phyloP scores from a whole-genome alignment of 1,284 basidiomycete species.

The Gomphus bonarii region DNA sequence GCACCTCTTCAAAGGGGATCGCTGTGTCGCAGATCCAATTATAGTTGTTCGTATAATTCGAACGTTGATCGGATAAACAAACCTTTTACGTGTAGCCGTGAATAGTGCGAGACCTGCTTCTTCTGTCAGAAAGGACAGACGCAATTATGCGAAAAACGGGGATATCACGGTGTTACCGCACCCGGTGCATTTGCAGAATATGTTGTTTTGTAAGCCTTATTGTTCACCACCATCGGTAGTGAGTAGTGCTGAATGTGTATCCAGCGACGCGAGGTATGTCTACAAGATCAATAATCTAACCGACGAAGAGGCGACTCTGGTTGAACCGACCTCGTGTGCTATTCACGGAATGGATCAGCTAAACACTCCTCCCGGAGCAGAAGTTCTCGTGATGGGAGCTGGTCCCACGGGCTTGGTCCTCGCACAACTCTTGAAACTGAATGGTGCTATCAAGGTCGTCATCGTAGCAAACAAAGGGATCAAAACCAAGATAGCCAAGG shows the following conservation, averaged over 20 bases:
- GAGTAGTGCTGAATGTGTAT: neutral
- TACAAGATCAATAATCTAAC: constrained; percentile 52
- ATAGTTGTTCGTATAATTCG: constrained; percentile 24
- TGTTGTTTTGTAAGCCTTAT: constrained; percentile 33
- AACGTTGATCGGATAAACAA: neutral
- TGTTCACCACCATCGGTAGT: neutral
- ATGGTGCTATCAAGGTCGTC: constrained; percentile 39
- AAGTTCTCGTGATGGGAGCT: constrained; percentile 43
- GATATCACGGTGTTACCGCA: constrained; percentile 39
- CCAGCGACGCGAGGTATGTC: constrained; percentile 31
- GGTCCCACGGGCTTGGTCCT: constrained; percentile 33
- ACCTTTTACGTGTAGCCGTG: too few relatives aligned
- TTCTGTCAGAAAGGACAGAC: constrained; percentile 45
- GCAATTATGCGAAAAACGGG: constrained; percentile 48
- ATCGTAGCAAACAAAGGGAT: constrained; percentile 46
- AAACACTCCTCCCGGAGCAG: constrained; percentile 40
- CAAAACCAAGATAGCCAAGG: constrained; percentile 49
- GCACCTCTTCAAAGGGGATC: constrained; percentile 43
- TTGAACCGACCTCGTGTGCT: constrained; percentile 54
- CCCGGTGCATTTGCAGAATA: constrained; percentile 53
- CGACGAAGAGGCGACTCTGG: constrained; percentile 48
- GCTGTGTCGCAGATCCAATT: constrained; percentile 46
- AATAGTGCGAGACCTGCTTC: constrained; percentile 46
- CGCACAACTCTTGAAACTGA: constrained; percentile 48
- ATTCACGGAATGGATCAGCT: constrained; percentile 56